Conservation (phyloP, 305 asterid genomes). For the Solanum hybrid region DNA sequence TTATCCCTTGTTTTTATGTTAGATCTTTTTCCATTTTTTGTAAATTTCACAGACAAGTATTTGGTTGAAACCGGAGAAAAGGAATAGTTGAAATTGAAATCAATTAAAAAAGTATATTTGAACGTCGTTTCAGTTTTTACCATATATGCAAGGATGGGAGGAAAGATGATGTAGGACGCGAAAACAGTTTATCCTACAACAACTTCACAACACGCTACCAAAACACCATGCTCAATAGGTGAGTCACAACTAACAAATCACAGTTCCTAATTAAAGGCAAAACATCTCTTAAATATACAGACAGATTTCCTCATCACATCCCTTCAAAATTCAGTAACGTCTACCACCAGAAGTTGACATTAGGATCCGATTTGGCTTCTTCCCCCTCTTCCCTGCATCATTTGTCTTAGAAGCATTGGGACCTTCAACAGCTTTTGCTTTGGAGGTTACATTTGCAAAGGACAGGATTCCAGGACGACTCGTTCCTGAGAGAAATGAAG, state of each 20-base stretch:
- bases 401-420: conserved; percentile 23
- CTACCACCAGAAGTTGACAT: conserved; percentile 81
- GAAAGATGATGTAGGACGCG: not conserved
- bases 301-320: not conserved
- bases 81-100: not conserved
- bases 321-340: conserved; percentile 47
- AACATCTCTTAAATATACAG: not conserved
- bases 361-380: conserved; percentile 61
- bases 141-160: not conserved
- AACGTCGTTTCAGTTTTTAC: not conserved
- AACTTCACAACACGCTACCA: not conserved
- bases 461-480: conserved; percentile 34
- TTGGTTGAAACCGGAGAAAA: not conserved
- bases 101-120: not conserved
- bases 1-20: not conserved
- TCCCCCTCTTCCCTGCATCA: conserved; percentile 66
- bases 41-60: not conserved
- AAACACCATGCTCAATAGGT: not conserved
- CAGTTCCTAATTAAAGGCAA: not conserved
- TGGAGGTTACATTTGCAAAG: conserved; percentile 61
- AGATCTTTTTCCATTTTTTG: not conserved
- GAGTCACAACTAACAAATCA: not conserved
- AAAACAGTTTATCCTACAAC: not conserved
- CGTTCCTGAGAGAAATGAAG: conserved; percentile 22
- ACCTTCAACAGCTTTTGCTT: conserved; percentile 40